Conservation (phyloP, 1,284 basidiomycete genomes). For the Malassezia arunalokei region DNA sequence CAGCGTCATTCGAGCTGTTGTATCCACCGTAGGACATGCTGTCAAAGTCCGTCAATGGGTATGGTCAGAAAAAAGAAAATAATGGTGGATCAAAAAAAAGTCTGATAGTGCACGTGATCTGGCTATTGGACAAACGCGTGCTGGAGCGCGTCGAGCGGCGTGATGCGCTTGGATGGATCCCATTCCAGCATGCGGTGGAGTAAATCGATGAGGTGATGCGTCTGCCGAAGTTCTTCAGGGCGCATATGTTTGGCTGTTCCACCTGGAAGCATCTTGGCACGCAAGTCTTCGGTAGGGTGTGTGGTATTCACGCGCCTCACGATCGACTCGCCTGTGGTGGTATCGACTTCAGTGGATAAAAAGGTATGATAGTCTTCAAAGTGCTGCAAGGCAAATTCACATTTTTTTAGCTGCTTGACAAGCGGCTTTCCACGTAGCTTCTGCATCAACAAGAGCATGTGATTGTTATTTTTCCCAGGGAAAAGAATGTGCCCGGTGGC, state of each 20-base stretch:
- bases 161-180: slow-evolving; percentile 76
- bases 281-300: slow-evolving; percentile 70
- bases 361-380: slow-evolving; percentile 70
- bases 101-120: slow-evolving; percentile 4
- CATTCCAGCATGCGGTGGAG: slow-evolving; percentile 80
- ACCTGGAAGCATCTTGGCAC: slow-evolving; percentile 67
- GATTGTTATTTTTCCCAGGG: slow-evolving; percentile 90
- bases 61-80: neutral
- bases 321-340: slow-evolving; percentile 53
- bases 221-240: slow-evolving; percentile 72
- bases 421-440: slow-evolving; percentile 90
- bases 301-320: slow-evolving; percentile 68
- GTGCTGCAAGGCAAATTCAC: slow-evolving; percentile 77
- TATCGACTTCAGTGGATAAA: slow-evolving; percentile 30
- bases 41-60: neutral
- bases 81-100: neutral
- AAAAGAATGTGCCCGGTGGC: slow-evolving; percentile 98
- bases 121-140: slow-evolving; percentile 59
- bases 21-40: slow-evolving; percentile 29
- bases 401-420: slow-evolving; percentile 83
- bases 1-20: neutral
- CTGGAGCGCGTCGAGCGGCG: slow-evolving; percentile 69
- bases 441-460: slow-evolving; percentile 69
- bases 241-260: slow-evolving; percentile 60
- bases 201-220: slow-evolving; percentile 76